Evolutionary conservation across 768 basidiomycete species (phyloP), one percentile per base, ranked within the genome.

Genomic region (Vishniacozyma victoriae): DNA sequence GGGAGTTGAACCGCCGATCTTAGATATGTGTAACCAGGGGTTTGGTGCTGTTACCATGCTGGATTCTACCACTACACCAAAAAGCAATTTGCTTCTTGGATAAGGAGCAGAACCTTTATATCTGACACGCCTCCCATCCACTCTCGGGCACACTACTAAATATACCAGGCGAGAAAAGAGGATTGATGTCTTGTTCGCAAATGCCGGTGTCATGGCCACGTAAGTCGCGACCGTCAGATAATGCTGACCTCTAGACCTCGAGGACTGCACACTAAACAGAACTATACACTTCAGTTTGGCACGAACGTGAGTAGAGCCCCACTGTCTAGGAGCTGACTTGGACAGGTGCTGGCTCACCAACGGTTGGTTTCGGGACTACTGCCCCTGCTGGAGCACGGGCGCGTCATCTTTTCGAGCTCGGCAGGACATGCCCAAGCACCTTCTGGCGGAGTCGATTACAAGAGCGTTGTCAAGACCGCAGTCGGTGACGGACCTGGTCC

Each of bases 201-300:
- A 68, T 50, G 66, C 66, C 39, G 66, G 66, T 18, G 53, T 68
- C 29, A 68, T 68, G 66, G 62, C 62, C 19, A 57, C 62, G 66
- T 67, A 45, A 55, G 65, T 54, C 29, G 29, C n/a, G n/a, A 33
- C 9, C 29, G 29, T 33, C 9, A 9, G 29, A 33, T 33, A 9
- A 9, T n/a, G 29, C 29, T 33, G 29, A 33, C 6, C 15, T 19
- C 7, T 18, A 67, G 65, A 5, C 57, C 47, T 1, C 46, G 47
- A 23, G 62, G 66, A 1, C 36, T 44, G 33, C 55, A 48, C 39
- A 68, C 66, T 18, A 53, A 60, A 16, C 66, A 68, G 38, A 57
- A 59, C 18, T 64, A 62, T 37, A 58, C 60, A 5, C 52, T 68
- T 3, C 66, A 68, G 46, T 64, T 68, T 48, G 66, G 66, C 12